Evolutionary conservation across 805 yeast genomes (phyloP), one percentile per base, ranked within the genome.

Genomic region (Barnettozyma pratensis): DNA sequence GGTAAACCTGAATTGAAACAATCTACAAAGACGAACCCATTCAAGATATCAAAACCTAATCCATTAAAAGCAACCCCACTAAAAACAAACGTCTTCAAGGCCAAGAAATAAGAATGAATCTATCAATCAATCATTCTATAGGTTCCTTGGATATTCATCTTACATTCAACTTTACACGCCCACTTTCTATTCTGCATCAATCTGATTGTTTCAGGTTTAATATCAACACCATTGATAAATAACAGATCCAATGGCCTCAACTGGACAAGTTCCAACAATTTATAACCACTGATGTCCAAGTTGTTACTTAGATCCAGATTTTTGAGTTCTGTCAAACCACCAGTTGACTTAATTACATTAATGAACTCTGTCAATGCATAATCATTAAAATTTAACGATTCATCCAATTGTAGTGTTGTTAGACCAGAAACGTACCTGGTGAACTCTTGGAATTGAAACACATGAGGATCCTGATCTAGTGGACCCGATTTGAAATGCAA

Each of bases 281-380:
- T 56, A 43, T 55, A 60, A 0, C 63, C 61, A 31, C 58, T 53
- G 6, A 58, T 32, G 1, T 45, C 47, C 8, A 46, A 41, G 37
- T 60, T 61, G 44, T 57, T 58, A 4, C 64, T 60, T 5, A 61
- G 37, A 39, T 61, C 64, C 31, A 61, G 35, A 3, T 48, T 49
- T 11, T 35, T 54, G 25, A 60, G 42, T 1, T 19, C 9, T 5
- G 14, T 28, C 27, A 52, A 42, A 0, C 49, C 45, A 11, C 48
- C 32, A 3, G 27, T 8, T 9, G 14, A 5, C 14, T 35, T 46
- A 2, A 60, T 44, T 1, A 59, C 53, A 4, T 40, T 14, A 3
- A 47, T 43, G 27, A 61, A 35, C 32, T 56, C 50, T 1, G 37
- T 44, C 11, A 61, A 37, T 7, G 63, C 45, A 43, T 48, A 53